Evolutionary conservation across 2,329 filamentous ascomycete genomes (phyloP), one percentile per base, ranked within the genome.

Genomic region (Phyllosticta citriasiana): DNA sequence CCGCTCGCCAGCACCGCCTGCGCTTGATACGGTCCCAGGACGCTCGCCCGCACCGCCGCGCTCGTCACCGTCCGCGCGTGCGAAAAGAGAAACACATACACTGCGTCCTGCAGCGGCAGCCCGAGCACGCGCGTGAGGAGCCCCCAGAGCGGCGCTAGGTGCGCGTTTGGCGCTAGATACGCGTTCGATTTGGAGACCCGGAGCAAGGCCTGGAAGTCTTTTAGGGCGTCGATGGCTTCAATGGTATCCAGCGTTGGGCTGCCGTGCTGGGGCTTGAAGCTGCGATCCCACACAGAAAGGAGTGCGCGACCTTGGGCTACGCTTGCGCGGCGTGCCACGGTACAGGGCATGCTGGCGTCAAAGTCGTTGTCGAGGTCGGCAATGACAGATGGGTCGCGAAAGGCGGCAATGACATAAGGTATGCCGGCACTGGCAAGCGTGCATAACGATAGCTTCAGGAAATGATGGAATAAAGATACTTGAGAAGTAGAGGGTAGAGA

Each of bases 1-100:
- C 68, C 71, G 50, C 84, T 82, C 2, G 88, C 89, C 56, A 94
- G 77, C 27, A 91, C 77, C 64, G 82, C 83, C 71, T 94, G 89
- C 61, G 87, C 87, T 72, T 91, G 87, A 71, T 91, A 94, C 6
- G 89, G 89, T 0, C 89, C 89, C 73, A 93, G 85, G 65, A 91
- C 82, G 68, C 87, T 88, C 24, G 89, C 87, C 60, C 89, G 78
- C 64, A 94, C 88, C 0, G 86, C 89, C 1, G 89, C 89, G 52
- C 86, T 89, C 56, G 91, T 79, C 59, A 93, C 75, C 0, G 88
- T 88, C 72, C 90, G 89, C 62, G 87, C 85, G 73, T 93, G 89
- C 63, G 85, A 83, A 65, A 93, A 80, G 71, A 93, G 76, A 71
- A 90, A 92, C 26, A 92, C 77, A 71, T 91, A 91, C 1, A 86